Conservation (phyloP, 352 stramenopile genomes). For the Phytopythium vexans region DNA sequence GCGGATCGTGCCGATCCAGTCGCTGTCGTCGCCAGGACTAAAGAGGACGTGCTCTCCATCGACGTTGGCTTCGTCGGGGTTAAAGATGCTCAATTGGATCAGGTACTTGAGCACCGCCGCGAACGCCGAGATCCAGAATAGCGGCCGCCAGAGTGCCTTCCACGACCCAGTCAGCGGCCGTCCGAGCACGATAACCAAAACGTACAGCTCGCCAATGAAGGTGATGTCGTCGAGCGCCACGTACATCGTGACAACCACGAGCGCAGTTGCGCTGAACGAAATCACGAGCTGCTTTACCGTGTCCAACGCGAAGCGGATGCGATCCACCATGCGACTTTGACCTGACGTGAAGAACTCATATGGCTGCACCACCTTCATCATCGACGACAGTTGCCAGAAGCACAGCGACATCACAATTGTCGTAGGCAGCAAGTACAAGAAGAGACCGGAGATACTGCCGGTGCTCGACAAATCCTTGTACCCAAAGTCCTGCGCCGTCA, state of each 20-base stretch:
- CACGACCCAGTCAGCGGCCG: constrained; percentile 53
- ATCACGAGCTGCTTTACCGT: constrained; percentile 63
- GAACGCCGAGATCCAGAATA: constrained; percentile 74
- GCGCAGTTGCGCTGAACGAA: constrained; percentile 59
- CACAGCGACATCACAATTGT: constrained; percentile 66
- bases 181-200: constrained; percentile 56
- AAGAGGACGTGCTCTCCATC: constrained; percentile 27
- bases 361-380: constrained; percentile 56
- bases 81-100: constrained; percentile 64
- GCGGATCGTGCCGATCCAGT: constrained; percentile 56
- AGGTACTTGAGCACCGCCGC: constrained; percentile 57
- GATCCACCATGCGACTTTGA: constrained; percentile 47
- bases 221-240: constrained; percentile 58
- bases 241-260: constrained; percentile 72
- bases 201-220: constrained; percentile 62
- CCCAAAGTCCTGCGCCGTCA: constrained; percentile 69
- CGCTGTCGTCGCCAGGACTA: constrained; percentile 44
- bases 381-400: constrained; percentile 80
- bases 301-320: constrained; percentile 49
- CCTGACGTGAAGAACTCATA: constrained; percentile 68
- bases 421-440: constrained; percentile 77
- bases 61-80: constrained; percentile 18
- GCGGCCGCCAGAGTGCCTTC: constrained; percentile 71
- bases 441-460: constrained; percentile 65
- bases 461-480: constrained; percentile 61